phyloP scores from a whole-genome alignment of 2,329 filamentous ascomycete genomes.

The Gaeumannomyces sp. region DNA sequence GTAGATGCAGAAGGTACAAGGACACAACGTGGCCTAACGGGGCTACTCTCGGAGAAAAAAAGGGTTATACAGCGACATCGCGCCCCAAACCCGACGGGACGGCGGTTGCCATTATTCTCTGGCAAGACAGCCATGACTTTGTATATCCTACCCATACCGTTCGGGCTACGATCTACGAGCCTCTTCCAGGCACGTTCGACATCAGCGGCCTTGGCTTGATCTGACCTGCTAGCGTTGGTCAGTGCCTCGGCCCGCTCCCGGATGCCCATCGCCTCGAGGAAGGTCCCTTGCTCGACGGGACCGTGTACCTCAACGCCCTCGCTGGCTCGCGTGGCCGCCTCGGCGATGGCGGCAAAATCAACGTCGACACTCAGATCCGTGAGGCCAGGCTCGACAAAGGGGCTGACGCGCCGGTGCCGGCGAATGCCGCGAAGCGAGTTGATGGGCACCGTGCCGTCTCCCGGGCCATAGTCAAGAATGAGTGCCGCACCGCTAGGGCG shows the following conservation, averaged over 20 bases:
- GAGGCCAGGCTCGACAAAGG: slow-evolving; percentile 71
- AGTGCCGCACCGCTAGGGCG: slow-evolving; percentile 75
- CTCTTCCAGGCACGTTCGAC: slow-evolving; percentile 63
- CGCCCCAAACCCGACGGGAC: slow-evolving; percentile 92
- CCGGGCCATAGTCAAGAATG: slow-evolving; percentile 91
- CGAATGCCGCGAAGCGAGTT: slow-evolving; percentile 90
- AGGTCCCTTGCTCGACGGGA: slow-evolving; percentile 77
- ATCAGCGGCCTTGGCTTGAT: slow-evolving; percentile 21
- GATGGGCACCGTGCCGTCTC: slow-evolving; percentile 63
- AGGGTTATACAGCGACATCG: slow-evolving; percentile 34
- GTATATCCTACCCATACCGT: slow-evolving; percentile 91
- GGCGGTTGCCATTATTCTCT: slow-evolving; percentile 64
- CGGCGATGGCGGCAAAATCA: slow-evolving; percentile 82
- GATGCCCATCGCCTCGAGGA: slow-evolving; percentile 77
- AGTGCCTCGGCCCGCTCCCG: slow-evolving; percentile 67
- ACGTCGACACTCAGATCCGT: slow-evolving; percentile 92
- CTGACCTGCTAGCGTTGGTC: slow-evolving; percentile 33
- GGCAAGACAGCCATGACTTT: slow-evolving; percentile 89
- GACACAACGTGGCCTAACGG: not conserved
- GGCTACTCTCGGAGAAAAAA: too few species aligned
- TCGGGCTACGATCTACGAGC: slow-evolving; percentile 73
- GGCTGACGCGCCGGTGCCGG: slow-evolving; percentile 67
- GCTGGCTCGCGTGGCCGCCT: slow-evolving; percentile 69
- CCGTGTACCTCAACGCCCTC: slow-evolving; percentile 86
- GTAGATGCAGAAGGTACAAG: not conserved